phyloP scores from a whole-genome alignment of 306 rosid genomes.

The Rubus idaeus region DNA sequence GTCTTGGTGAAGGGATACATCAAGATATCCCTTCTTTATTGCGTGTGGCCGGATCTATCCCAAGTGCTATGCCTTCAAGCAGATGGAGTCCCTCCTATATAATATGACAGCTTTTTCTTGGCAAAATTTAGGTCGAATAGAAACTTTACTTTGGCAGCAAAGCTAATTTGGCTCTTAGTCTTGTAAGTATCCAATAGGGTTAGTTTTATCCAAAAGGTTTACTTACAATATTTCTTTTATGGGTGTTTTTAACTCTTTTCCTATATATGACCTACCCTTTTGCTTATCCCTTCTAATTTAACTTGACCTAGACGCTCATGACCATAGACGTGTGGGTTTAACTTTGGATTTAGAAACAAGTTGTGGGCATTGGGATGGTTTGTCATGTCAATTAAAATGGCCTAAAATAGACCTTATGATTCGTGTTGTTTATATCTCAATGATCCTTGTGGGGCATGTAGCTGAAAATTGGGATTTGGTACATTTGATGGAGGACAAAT shows the following conservation, averaged over 20 bases:
- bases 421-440: not conserved
- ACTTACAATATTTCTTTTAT: not conserved
- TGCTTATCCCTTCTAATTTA: not conserved
- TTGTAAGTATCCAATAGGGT: too few relatives aligned
- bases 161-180: not conserved
- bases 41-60: not conserved
- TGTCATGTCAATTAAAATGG: not conserved
- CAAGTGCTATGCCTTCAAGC: not conserved
- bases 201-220: too few relatives aligned
- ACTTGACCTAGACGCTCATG: not conserved
- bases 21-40: not conserved
- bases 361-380: not conserved
- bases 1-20: not conserved
- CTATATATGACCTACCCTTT: not conserved
- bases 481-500: not conserved
- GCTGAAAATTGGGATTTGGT: not conserved
- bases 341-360: not conserved
- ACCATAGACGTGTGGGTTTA: not conserved
- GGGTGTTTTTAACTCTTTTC: not conserved
- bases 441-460: not conserved
- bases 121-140: not conserved
- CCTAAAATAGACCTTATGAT: not conserved
- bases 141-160: not conserved
- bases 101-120: not conserved
- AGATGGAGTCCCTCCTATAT: not conserved